phyloP scores from a whole-genome alignment of 371 early-diverging fungal species.

The Paraphysoderma sedebokerense region DNA sequence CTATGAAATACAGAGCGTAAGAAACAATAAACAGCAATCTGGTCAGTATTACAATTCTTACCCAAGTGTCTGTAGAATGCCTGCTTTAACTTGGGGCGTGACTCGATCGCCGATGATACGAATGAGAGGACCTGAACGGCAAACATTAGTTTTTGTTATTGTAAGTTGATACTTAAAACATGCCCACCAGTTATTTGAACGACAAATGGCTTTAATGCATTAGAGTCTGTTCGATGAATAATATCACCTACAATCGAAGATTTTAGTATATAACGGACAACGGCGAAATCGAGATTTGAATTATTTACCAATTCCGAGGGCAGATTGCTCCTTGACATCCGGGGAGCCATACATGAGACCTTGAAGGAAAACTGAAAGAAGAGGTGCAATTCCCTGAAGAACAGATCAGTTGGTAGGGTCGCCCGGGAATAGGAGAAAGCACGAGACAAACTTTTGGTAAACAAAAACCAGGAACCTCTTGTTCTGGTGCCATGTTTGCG shows the following conservation, averaged over 20 bases:
- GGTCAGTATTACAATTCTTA: constrained; percentile 7
- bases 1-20: constrained; percentile 10
- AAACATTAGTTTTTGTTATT: no score
- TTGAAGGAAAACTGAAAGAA: constrained; percentile 82
- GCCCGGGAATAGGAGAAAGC: no score
- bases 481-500: constrained; percentile 28
- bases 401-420: no score
- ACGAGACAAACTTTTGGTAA: no score
- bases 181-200: no score
- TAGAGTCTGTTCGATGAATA: constrained; percentile 48
- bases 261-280: background rate
- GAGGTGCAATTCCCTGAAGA: constrained; percentile 54
- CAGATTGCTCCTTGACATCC: constrained; percentile 71
- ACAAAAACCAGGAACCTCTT: constrained; percentile 59
- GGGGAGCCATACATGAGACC: constrained; percentile 78
- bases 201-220: constrained; percentile 72
- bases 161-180: no score
- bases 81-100: constrained; percentile 73
- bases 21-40: background rate
- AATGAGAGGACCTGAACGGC: constrained; percentile 94
- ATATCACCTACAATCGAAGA: constrained; percentile 35
- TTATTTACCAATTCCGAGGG: constrained; percentile 42
- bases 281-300: background rate
- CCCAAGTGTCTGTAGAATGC: constrained; percentile 69
- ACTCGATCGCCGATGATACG: constrained; percentile 92